Percentiles rank a stretch among this genome's conserved stretches.
Conservation (phyloP, 2,329 filamentous ascomycete genomes). For the Colletotrichum sp. region DNA sequence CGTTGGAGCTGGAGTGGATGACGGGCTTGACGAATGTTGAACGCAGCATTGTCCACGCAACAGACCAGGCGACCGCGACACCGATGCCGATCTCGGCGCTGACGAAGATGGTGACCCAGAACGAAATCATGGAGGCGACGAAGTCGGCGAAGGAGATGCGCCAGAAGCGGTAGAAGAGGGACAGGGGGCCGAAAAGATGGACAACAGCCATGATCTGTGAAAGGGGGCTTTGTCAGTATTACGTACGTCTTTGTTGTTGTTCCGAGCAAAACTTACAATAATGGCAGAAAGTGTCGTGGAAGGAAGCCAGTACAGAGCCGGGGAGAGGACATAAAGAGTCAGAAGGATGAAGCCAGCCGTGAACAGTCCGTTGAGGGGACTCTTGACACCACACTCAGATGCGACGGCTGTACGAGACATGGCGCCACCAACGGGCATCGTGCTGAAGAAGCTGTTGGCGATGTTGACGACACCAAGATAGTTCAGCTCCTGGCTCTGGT, state of each 20-base stretch:
- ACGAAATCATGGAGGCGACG: conserved; percentile 65
- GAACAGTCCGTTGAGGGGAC: conserved; percentile 64
- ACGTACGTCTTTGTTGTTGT: too few relatives aligned
- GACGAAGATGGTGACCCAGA: conserved; percentile 69
- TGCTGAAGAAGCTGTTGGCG: conserved; percentile 69
- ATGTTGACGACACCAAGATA: conserved; percentile 69
- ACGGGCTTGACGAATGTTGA: conserved; percentile 17
- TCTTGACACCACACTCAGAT: conserved; percentile 66
- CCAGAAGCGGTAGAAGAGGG: conserved; percentile 70
- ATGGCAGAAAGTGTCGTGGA: conserved; percentile 70
- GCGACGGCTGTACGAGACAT: conserved; percentile 74
- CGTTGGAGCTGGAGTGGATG: conserved; percentile 10
- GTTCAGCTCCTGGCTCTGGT: conserved; percentile 69
- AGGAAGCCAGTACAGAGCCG: conserved; percentile 70
- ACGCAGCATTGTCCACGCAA: conserved; percentile 64
- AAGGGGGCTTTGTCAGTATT: not conserved
- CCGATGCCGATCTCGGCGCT: conserved; percentile 66
- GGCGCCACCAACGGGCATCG: conserved; percentile 68
- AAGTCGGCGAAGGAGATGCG: conserved; percentile 70
- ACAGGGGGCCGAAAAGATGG: conserved; percentile 12
- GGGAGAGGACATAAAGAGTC: conserved; percentile 65
- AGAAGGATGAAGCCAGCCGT: conserved; percentile 67
- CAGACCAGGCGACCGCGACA: conserved; percentile 65
- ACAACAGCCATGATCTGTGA: conserved; percentile 15
- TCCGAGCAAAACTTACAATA: conserved; percentile 63